Evolutionary conservation across 148 eudicot genomes (phyloP), one percentile per base, ranked within the genome.

Genomic region (Rhododendron griersonianum): DNA sequence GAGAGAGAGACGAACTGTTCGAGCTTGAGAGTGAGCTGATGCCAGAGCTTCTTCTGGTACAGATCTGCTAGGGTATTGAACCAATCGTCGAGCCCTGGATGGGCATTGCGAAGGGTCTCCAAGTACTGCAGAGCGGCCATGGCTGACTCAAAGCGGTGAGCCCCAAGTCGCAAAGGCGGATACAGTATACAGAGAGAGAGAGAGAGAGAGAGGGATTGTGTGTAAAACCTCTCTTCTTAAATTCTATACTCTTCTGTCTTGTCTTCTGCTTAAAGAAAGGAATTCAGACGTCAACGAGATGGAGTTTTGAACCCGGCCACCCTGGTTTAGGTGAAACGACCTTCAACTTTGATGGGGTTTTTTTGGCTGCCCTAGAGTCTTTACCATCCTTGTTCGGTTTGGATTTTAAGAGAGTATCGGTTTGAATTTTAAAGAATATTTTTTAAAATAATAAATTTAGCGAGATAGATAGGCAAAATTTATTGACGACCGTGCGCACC

Each of bases 41-140:
- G 98, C 98, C 98, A 96, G 0, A 96, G 96, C 92, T 96, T 96
- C 87, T 91, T 91, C 90, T 96, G 94, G 91, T 94, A 94, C 83
- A 96, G 96, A 92, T 96, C 98, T 85, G 98, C 91, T 1, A 96
- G 88, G 50, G 94, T 80, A 41, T 84, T 91, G 91, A 87, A 96
- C 96, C 98, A 94, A 11, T 94, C 98, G 41, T 91, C 84, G 5
- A 95, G 96, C 89, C 92, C 98, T 7, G 98, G 98, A 75, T 95
- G 93, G 45, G 91, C 83, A 82, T 78, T 92, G 25, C 95, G 89
- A n/a, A 88, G 90, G 3, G 92, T 81, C n/a, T 96, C 95, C 77
- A 94, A 85, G 90, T 96, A 96, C 81, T 92, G 91, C n/a, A 96
- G 88, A 25, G 98, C 95, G 85, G 96, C 85, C 96, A 93, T 91